Conservation (phyloP, 176 grass and related monocot species). For the Urochloa ruziziensis region DNA sequence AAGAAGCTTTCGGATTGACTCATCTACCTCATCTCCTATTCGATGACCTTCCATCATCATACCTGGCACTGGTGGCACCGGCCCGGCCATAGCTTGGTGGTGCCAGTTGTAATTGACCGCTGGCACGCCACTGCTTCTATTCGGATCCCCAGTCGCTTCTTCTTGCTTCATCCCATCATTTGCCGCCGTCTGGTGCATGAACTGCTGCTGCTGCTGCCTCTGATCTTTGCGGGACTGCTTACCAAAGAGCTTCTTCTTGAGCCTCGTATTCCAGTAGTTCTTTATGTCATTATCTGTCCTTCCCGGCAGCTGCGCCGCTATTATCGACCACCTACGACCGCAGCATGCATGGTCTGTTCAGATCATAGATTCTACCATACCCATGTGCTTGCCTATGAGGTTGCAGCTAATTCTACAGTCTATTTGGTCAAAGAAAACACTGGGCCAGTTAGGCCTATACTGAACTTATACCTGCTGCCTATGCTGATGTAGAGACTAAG, state of each 20-base stretch:
- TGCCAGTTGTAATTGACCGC: slow-evolving; percentile 26
- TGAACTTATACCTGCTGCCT: slow-evolving; percentile 79
- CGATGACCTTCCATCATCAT: slow-evolving; percentile 23
- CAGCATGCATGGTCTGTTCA: slow-evolving; percentile 32
- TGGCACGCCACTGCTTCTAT: slow-evolving; percentile 29
- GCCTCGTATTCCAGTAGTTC: slow-evolving; percentile 98
- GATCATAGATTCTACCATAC: slow-evolving; percentile 28
- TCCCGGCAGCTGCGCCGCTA: slow-evolving; percentile 88
- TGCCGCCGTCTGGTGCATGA: slow-evolving; percentile 15
- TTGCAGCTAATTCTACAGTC: slow-evolving; percentile 37
- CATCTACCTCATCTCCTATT: slow-evolving; percentile 35
- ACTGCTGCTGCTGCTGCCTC: slow-evolving; percentile 35
- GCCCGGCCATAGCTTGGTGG: slow-evolving; percentile 34
- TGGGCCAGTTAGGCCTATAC: background rate
- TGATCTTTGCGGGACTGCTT: slow-evolving; percentile 67
- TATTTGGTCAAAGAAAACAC: slow-evolving; percentile 24
- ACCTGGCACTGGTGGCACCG: slow-evolving; percentile 34
- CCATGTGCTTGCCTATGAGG: slow-evolving; percentile 42
- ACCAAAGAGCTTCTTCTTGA: slow-evolving; percentile 95
- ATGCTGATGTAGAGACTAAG: slow-evolving; percentile 83
- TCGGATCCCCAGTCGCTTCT: slow-evolving; percentile 8
- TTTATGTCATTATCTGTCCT: slow-evolving; percentile 98
- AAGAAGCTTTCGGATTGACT: slow-evolving; percentile 59
- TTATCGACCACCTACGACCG: slow-evolving; percentile 83
- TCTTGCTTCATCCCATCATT: slow-evolving; percentile 48